Base-by-base conservation (phyloP, 2,329 filamentous ascomycete genomes). In the Tolypocladium inflatum region DNA sequence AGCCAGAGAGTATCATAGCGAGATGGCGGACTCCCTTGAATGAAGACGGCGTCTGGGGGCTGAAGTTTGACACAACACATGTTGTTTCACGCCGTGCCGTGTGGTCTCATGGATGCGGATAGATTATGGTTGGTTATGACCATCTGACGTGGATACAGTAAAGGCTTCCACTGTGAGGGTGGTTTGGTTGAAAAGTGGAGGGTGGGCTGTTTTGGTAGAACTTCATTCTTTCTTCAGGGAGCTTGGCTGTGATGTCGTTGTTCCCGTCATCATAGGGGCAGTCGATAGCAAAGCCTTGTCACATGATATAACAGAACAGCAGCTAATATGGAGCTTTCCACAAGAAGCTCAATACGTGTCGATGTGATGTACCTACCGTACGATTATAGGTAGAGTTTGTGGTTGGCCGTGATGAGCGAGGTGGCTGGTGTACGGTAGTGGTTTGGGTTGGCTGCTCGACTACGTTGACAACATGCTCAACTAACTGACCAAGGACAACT, bases 11-110 rank as follows among this genome's bases (percentile, higher is more conserved):
- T 6, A 33, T 48, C 23, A 30, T 57, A 30, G 38, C 57, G 51
- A 50, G 45, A 50, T 26, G 53, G 11, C 35, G 51, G 38, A 50
- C 43, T 55, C 35, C 15, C 53, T 33, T 21, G 21, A 45, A 53
- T 54, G 30, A 42, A 21, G 45, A 38, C 54, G 57, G 58, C 56
- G 41, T 60, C 56, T 52, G 30, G 58, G 54, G 55, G 30, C 38
- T 41, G 23, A 38, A 43, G 55, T 39, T 48, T 39, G 48, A 30
- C 45, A 37, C 30, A 52, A 52, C 30, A 33, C 13, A 13, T 52
- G 30, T 52, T 52, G 17, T 37, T 52, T 21, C 17, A 13, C 48
- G 19, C n/a, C 30, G 30, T 21, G 48, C 30, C 19, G 30, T 52
- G 30, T 37, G 48, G 48, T 21, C 42, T 54, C 54, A 52, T 37